Base-by-base conservation (phyloP, 495 filamentous ascomycete genomes). In the Penicillium tannophilum region DNA sequence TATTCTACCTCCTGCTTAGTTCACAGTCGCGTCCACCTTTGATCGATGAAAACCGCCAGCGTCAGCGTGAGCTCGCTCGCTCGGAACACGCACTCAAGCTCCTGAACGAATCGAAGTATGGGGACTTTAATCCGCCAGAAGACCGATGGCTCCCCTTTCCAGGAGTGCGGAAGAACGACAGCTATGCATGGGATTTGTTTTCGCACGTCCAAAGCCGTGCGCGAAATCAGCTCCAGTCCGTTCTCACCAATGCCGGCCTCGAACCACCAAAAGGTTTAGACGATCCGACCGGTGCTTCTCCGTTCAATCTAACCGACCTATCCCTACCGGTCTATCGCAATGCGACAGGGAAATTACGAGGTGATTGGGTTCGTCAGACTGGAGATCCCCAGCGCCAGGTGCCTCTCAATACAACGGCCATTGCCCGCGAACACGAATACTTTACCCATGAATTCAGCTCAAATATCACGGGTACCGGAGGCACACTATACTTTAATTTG, bases 111-210 rank as follows among this genome's bases (percentile, higher is more conserved):
- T 88, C 90, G 19, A 74, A 75, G 59, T 94, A 91, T 82, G 85
- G 86, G 55, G 89, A 90, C 70, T 90, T 94, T 58, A 71, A 86
- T 55, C 82, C 87, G 5, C 58, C 52, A 58, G 70, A 84, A 14
- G 72, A 79, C 59, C 76, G 76, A 59, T 93, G 86, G 78, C 75
- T 95, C 58, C 93, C 95, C 55, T 74, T 93, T 57, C 86, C 88
- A 14, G 92, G 92, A 3, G 83, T 93, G 23, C 81, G 88, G 52
- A 76, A 86, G 56, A 82, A 86, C 36, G 88, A 95, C 69, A 86
- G 80, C 31, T 91, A 86, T 72, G 86, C 83, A 3, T 97, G 92
- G 92, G 80, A 83, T 42, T 59, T 84, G 28, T 71, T 90, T 11
- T 71, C 72, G 1, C 61, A 75, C n/a, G 85, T 84, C 16, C 79